Evolutionary conservation across 164 flowering plant genomes (phyloP).

Genomic region (Pachysandra terminalis): DNA sequence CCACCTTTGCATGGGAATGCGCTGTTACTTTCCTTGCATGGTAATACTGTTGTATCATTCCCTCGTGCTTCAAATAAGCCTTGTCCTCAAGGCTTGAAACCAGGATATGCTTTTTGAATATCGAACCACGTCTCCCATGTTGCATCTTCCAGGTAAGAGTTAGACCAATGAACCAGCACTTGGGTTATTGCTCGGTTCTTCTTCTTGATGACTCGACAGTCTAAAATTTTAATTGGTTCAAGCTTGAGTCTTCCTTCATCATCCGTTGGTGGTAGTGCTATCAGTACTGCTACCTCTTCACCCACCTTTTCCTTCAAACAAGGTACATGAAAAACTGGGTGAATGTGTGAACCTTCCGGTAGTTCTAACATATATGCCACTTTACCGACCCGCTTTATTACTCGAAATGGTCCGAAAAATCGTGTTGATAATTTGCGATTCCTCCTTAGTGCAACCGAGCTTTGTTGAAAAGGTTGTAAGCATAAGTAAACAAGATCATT

Average conservation of each 20-base stretch:
- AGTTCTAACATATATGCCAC: constrained; percentile 6
- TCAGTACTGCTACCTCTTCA: background rate
- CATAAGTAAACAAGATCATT: background rate
- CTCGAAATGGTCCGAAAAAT: constrained; percentile 5
- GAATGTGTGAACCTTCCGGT: constrained; percentile 1
- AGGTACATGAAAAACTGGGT: constrained; percentile 1
- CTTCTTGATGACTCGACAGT: background rate
- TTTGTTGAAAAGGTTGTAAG: background rate
- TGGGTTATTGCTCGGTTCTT: background rate
- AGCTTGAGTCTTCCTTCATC: background rate
- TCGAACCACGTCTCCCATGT: constrained; percentile 4
- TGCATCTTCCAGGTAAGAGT: background rate
- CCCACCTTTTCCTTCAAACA: constrained; percentile 3
- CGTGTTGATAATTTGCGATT: constrained; percentile 2
- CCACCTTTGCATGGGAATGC: too few species aligned
- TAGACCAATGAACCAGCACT: constrained; percentile 10
- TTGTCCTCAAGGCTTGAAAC: too few species aligned
- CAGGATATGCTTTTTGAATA: background rate
- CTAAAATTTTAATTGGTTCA: background rate
- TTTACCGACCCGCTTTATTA: background rate
- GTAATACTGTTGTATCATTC: background rate
- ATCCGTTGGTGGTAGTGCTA: background rate
- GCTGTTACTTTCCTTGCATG: background rate
- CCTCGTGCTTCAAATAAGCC: background rate
- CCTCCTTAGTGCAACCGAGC: background rate